Base-by-base conservation (phyloP, 257 asterid species). In the Echium plantagineum region DNA sequence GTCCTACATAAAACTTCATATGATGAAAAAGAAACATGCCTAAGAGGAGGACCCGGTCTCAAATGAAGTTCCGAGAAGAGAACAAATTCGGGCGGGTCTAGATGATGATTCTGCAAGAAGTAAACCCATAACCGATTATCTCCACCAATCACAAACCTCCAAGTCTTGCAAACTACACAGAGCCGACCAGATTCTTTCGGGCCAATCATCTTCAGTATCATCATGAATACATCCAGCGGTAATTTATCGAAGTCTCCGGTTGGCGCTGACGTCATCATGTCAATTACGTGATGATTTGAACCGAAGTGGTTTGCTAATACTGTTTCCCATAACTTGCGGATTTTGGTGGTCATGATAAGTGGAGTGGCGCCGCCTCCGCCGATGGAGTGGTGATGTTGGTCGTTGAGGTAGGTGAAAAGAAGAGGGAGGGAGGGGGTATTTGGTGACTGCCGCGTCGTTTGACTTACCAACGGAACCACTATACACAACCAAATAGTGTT, bases 91-190 rank as follows among this genome's bases (percentile, higher is more conserved):
- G 89, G 84, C 22, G 85, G 88, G 70, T 88, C 89, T 57, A 68
- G 67, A 16, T 76, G 85, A 75, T 77, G 85, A 75, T 77, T 80
- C 83, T 91, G 95, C 61, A 91, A 85, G 67, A 91, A 91, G 67
- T 84, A 77, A 75, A 91, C 78, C 98, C 98, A 91, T 2, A 91
- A 66, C 30, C 94, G 86, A 82, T 91, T 88, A 63, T 91, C 96
- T 3, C 87, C 76, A 4, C 87, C 76, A 13, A 85, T 79, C 60
- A 85, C 26, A 67, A 72, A 82, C 22, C 80, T 85, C 95, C 93
- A 88, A 47, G 85, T 66, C 76, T 78, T 91, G 64, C 98, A 91
- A 6, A 91, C 98, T 15, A 82, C 78, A 61, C 77, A 68, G 22
- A 88, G 74, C 60, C 81, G 78, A 1, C 94, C 94, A 12, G 96